Evolutionary conservation across 805 yeast genomes (phyloP), one percentile per base, ranked within the genome.

Genomic region (Nakazawaea laoshanensis): DNA sequence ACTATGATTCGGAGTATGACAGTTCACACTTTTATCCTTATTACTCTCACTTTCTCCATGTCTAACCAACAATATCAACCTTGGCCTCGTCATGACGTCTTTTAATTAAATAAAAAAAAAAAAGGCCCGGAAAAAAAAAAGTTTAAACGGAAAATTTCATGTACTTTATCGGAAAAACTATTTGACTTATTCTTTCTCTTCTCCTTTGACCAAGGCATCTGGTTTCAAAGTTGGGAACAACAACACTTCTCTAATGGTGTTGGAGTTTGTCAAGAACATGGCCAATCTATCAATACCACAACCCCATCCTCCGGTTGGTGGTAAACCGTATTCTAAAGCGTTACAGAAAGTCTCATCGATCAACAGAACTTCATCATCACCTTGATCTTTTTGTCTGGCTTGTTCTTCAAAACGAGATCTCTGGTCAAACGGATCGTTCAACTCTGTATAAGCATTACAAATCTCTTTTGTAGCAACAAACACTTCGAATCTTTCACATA

Each of bases 291-390:
- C 98, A 48, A 89, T 88, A 74, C 98, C 98, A 66, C 95, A 81
- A 50, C 98, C 98, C 97, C 97, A 89, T 48, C 98, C 98, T 61
- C 94, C 97, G 49, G 97, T 92, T 52, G 98, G 98, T 40, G 98
- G 98, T 53, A 89, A 74, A 63, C 97, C 98, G 61, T 86, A 89
- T 68, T 89, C 98, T 53, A 89, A 74, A 46, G 98, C 96, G 51
- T 88, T 84, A 70, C 94, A 82, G 88, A 89, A 89, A 44, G 84
- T 81, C 68, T 89, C 98, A 60, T 89, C 98, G 44, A 92, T 73
- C 61, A 87, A 56, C 70, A 89, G 97, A 42, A 96, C 98, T 68
- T 92, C 98, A 55, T 89, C 98, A 56, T 89, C 98, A 70, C 98
- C 98, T 64, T 86, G 96, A 46, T 69, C 97, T 70, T 89, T 89